phyloP scores from a whole-genome alignment of 768 basidiomycete species.

The Leccinellum albellum region DNA sequence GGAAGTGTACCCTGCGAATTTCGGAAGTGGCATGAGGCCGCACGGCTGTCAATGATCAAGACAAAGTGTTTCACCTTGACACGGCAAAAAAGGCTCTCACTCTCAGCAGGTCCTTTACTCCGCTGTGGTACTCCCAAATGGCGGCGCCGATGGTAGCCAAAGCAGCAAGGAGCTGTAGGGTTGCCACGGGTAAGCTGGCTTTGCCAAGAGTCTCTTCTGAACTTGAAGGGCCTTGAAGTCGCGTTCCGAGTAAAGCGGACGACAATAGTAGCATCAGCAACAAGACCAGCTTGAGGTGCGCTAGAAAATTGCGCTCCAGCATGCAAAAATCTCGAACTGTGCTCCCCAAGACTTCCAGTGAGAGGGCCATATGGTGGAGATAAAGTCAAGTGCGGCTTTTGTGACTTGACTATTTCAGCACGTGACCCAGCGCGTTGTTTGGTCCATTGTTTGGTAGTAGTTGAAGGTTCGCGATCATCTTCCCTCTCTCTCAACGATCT shows the following conservation, averaged over 20 bases:
- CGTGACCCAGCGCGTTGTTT: constrained; percentile 30
- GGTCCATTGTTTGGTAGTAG: constrained; percentile 41
- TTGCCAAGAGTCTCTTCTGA: constrained; percentile 23
- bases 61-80: constrained; percentile 44
- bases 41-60: background rate
- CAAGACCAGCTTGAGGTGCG: constrained; percentile 64
- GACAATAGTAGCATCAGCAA: constrained; percentile 61
- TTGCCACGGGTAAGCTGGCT: constrained; percentile 46
- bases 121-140: constrained; percentile 62
- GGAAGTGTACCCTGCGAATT: constrained; percentile 44
- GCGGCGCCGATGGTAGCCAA: constrained; percentile 54
- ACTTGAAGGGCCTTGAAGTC: constrained; percentile 43
- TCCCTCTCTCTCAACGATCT: constrained; percentile 10
- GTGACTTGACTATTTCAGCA: constrained; percentile 10
- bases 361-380: constrained; percentile 17
- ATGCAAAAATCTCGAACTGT: constrained; percentile 73
- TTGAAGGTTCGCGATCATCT: constrained; percentile 21
- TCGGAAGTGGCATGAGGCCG: background rate
- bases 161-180: constrained; percentile 51
- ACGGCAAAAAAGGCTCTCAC: constrained; percentile 58
- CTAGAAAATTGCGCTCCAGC: constrained; percentile 72
- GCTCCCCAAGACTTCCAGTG: constrained; percentile 50
- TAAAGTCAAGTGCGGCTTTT: background rate
- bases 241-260: constrained; percentile 58
- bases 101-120: constrained; percentile 51